phyloP scores from a whole-genome alignment of 768 basidiomycete genomes.

The Suillus fuscotomentosus region DNA sequence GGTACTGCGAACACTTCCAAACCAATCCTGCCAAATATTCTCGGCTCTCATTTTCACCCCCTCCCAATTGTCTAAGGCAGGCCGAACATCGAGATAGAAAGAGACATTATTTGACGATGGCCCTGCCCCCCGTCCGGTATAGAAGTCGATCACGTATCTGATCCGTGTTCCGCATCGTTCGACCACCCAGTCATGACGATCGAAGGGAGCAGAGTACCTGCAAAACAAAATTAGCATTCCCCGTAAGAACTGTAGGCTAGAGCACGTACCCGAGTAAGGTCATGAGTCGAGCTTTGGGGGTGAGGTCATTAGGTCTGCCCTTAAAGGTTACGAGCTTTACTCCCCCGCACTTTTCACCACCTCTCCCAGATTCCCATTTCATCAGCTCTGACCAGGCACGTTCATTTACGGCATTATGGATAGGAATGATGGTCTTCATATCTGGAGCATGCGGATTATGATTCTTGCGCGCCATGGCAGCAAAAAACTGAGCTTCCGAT shows the following conservation, averaged over 20 bases:
- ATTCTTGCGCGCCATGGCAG: slow-evolving; percentile 95
- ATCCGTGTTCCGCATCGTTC: slow-evolving; percentile 88
- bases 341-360: slow-evolving; percentile 81
- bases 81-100: slow-evolving; percentile 93
- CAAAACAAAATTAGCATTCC: background rate
- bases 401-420: slow-evolving; percentile 99
- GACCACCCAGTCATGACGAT: slow-evolving; percentile 95
- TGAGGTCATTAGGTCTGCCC: slow-evolving; percentile 79
- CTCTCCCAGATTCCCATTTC: slow-evolving; percentile 79
- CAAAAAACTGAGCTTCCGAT: slow-evolving; percentile 96
- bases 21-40: slow-evolving; percentile 47
- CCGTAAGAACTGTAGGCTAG: background rate
- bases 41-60: slow-evolving; percentile 81
- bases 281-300: slow-evolving; percentile 78
- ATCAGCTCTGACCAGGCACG: slow-evolving; percentile 82
- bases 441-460: slow-evolving; percentile 85
- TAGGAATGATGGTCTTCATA: slow-evolving; percentile 95
- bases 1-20: slow-evolving; percentile 21
- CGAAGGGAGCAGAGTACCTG: slow-evolving; percentile 94
- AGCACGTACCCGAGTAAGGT: slow-evolving; percentile 77
- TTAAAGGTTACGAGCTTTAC: slow-evolving; percentile 86
- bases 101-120: slow-evolving; percentile 57
- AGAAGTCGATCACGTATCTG: slow-evolving; percentile 98
- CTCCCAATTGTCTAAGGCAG: slow-evolving; percentile 93
- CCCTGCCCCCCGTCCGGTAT: slow-evolving; percentile 67